Base-by-base conservation (phyloP, 2,329 filamentous ascomycete genomes). In the Colletotrichum euphorbiae region DNA sequence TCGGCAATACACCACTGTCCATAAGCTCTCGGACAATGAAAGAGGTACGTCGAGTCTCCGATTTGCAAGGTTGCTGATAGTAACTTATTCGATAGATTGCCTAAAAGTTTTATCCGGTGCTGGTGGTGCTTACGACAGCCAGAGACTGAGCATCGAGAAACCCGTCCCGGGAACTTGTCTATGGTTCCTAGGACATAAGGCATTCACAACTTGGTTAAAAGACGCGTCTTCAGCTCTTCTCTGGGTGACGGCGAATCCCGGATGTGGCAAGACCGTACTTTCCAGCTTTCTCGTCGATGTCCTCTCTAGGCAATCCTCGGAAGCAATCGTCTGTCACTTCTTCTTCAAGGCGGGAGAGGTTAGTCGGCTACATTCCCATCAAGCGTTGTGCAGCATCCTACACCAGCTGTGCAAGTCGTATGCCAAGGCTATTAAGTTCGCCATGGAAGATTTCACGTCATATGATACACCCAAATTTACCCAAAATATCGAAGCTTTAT, bases 241-340 rank as follows among this genome's bases (percentile, higher is more conserved):
- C 0, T 60, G 67, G 61, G 52, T 71, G 0, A 67, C 62, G 1
- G 69, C 69, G 0, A 66, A 71, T 28, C 61, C 69, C 0, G 69
- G 69, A 1, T 71, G 69, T 24, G 69, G 67, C 38, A 71, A 71
- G 2, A 62, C 69, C 0, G 69, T 71, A 0, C 9, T 69, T 0
- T 33, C 66, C 11, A 9, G 62, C 3, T 67, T 67, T 33, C 57
- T 70, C 19, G 48, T 58, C 15, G 67, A 67, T 0, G 2, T 45
- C 0, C 12, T 67, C 3, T 38, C 46, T 4, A 1, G 28, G 13
- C 6, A 50, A 0, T 1, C 17, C 7, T 31, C 11, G 0, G 50
- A 67, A 2, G 19, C 57, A 2, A 66, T 51, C 0, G 42, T 71
- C 2, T 58, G 69, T 33, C 62, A 61, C 6, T n/a, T n/a, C n/a